A percentile compares a stretch with the other conserved stretches of the same genome.
These are phyloP conservation scores for Dryadomyces sulphureus DNA, from an alignment of 2,329 filamentous ascomycete genomes.

Conservation along the genomic window DNA sequence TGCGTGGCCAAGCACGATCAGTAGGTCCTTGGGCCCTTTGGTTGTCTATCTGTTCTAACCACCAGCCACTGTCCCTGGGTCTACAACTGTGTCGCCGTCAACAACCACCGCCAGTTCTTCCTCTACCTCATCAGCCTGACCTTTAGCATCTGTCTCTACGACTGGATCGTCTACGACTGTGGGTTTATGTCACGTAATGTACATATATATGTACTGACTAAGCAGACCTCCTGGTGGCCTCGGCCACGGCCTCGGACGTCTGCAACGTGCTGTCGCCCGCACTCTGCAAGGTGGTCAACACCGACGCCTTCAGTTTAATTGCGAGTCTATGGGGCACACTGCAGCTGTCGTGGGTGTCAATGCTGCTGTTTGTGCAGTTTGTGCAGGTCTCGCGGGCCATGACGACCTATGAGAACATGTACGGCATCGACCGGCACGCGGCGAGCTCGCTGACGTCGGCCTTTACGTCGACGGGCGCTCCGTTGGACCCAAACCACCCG, in stretches of 20 bases:
- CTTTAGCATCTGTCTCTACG: slow-evolving; percentile 55
- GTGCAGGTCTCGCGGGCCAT: slow-evolving; percentile 83
- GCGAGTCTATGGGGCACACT: slow-evolving; percentile 65
- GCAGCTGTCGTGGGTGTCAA: slow-evolving; percentile 91
- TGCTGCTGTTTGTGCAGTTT: slow-evolving; percentile 89
- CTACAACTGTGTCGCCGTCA: slow-evolving; percentile 87
- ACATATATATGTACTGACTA: slow-evolving; percentile 13
- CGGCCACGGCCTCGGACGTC: slow-evolving; percentile 32
- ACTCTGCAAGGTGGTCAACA: slow-evolving; percentile 62
- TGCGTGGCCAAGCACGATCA: slow-evolving; percentile 96
- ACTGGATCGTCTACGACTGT: slow-evolving; percentile 62
- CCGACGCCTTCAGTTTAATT: slow-evolving; percentile 72
- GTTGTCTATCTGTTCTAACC: neutral
- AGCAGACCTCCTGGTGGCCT: slow-evolving; percentile 48
- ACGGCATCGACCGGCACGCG: slow-evolving; percentile 50
- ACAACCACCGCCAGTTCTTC: slow-evolving; percentile 93
- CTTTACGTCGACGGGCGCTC: slow-evolving; percentile 63
- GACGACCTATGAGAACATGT: slow-evolving; percentile 97
- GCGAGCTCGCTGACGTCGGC: slow-evolving; percentile 49
- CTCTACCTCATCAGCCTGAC: slow-evolving; percentile 73
- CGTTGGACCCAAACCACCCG: slow-evolving; percentile 52
- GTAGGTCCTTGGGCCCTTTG: slow-evolving; percentile 37
- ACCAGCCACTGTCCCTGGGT: slow-evolving; percentile 91
- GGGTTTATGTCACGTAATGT: slow-evolving; percentile 19
- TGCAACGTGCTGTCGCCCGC: slow-evolving; percentile 66